phyloP scores from a whole-genome alignment of 1,284 basidiomycete genomes.

The Ustilago shanxiensis region DNA sequence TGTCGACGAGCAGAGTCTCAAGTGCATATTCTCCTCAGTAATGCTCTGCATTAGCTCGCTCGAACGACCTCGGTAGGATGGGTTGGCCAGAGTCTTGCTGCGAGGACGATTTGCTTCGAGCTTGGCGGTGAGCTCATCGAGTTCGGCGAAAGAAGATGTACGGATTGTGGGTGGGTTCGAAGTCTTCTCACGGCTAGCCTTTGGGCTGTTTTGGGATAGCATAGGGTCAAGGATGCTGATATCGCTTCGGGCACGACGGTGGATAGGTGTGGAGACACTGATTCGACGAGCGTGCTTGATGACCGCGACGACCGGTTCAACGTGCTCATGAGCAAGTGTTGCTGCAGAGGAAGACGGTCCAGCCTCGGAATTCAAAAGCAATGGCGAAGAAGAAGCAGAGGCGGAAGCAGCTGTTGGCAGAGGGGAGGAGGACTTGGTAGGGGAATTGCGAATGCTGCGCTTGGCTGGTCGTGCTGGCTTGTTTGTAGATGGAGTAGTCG shows the following conservation, averaged over 20 bases:
- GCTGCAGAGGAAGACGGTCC: slow-evolving; percentile 2
- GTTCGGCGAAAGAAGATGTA: slow-evolving; percentile 24
- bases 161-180: slow-evolving; percentile 17
- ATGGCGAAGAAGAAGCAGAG: neutral
- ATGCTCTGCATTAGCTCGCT: slow-evolving; percentile 37
- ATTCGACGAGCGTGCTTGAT: slow-evolving; percentile 35
- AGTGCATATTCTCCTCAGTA: slow-evolving; percentile 26
- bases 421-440: neutral
- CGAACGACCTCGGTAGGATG: slow-evolving; percentile 4
- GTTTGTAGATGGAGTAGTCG: neutral
- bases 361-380: neutral
- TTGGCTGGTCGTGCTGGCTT: neutral
- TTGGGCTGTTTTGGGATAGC: neutral
- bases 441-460: slow-evolving; percentile 5
- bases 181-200: neutral
- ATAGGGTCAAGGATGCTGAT: slow-evolving; percentile 32
- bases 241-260: slow-evolving; percentile 45
- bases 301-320: neutral
- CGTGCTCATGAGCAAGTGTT: neutral
- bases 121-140: slow-evolving; percentile 34
- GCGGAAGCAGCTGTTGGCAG: slow-evolving; percentile 6
- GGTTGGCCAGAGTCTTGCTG: slow-evolving; percentile 12
- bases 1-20: slow-evolving; percentile 20
- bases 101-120: slow-evolving; percentile 34
- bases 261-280: slow-evolving; percentile 37